phyloP scores from a whole-genome alignment of 805 yeast genomes.

The Naumovozyma dairenensis region DNA sequence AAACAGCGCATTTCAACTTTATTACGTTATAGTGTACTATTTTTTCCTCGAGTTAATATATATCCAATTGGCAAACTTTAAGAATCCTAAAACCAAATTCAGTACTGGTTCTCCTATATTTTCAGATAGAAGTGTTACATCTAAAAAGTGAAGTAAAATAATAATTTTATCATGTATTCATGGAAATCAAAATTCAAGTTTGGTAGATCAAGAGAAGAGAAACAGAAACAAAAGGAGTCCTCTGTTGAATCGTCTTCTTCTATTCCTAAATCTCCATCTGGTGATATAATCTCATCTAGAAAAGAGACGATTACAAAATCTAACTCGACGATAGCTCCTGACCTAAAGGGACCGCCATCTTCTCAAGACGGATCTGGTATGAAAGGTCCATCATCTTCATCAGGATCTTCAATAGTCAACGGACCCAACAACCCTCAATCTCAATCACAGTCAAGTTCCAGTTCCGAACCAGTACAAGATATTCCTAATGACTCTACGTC shows the following conservation, averaged over 20 bases:
- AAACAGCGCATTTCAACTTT: no score
- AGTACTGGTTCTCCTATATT: no score
- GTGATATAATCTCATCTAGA: constrained; percentile 13
- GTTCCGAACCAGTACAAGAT: constrained; percentile 5
- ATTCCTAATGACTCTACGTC: constrained; percentile 23
- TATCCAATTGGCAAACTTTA: no score
- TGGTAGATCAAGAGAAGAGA: constrained; percentile 28
- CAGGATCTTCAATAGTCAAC: constrained; percentile 8
- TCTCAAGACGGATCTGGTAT: constrained; percentile 18
- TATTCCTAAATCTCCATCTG: not conserved
- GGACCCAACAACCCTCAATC: constrained; percentile 1
- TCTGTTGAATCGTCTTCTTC: not conserved
- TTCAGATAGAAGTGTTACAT: no score
- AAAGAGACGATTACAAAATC: constrained; percentile 26
- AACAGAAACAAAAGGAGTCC: constrained; percentile 12
- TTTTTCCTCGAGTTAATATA: no score
- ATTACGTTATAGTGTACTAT: no score
- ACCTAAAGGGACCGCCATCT: no score
- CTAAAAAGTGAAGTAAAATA: no score
- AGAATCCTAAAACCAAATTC: no score
- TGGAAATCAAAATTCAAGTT: constrained; percentile 29
- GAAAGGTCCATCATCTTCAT: constrained; percentile 18
- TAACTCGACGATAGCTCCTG: constrained; percentile 19
- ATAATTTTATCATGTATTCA: constrained; percentile 21
- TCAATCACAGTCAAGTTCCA: no score